phyloP scores from a whole-genome alignment of 2,329 filamentous ascomycete species.

The Penicillium olsonii region DNA sequence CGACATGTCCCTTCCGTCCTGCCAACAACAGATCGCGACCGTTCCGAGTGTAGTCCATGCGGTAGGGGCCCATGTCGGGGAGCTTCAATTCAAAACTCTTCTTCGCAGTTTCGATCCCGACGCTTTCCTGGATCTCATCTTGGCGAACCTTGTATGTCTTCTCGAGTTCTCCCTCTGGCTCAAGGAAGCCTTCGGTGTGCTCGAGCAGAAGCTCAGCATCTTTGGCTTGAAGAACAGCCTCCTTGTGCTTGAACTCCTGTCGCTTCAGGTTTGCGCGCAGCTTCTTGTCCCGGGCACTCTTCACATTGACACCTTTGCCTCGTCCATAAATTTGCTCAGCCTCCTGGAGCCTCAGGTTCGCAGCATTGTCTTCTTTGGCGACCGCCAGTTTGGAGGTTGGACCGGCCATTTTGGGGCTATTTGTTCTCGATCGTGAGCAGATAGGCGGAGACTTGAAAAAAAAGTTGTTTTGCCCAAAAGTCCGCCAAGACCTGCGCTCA shows the following conservation, averaged over 20 bases:
- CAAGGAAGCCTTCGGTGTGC: constrained; percentile 80
- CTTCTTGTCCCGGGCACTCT: constrained; percentile 83
- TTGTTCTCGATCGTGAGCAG: constrained; percentile 7
- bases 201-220: constrained; percentile 94
- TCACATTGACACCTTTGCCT: constrained; percentile 72
- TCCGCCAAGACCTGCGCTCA: constrained; percentile 39
- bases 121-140: constrained; percentile 73
- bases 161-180: constrained; percentile 85
- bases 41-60: constrained; percentile 85
- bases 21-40: constrained; percentile 82
- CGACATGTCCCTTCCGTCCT: constrained; percentile 90
- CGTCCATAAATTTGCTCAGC: constrained; percentile 81
- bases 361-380: constrained; percentile 38
- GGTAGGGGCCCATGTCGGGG: constrained; percentile 80
- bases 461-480: constrained; percentile 33
- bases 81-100: constrained; percentile 90
- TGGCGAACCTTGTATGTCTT: constrained; percentile 90
- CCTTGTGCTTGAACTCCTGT: constrained; percentile 79
- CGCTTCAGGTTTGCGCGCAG: constrained; percentile 75
- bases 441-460: constrained; percentile 16
- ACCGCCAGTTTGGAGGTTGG: constrained; percentile 31
- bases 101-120: constrained; percentile 81
- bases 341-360: constrained; percentile 42
- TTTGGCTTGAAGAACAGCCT: constrained; percentile 80
- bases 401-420: constrained; percentile 31